Conservation (phyloP, 139 green algal species). For the Desmodesmus armatus region DNA sequence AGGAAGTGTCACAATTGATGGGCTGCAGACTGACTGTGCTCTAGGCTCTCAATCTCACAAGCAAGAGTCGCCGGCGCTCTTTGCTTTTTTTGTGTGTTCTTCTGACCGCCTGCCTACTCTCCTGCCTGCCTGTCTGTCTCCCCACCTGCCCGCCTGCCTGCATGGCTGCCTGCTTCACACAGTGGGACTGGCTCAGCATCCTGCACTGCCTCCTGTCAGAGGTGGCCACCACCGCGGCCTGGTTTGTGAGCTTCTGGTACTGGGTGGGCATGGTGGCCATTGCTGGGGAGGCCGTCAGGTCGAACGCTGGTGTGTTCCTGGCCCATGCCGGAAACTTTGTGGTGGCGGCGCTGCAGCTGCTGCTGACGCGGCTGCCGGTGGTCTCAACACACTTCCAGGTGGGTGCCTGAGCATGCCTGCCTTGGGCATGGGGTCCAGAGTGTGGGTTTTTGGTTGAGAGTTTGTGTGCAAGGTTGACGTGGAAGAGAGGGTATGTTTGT, state of each 20-base stretch:
- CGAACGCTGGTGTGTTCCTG: neutral
- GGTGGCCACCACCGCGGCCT: constrained; percentile 40
- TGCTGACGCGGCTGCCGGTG: constrained; percentile 51
- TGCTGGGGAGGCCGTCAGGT: neutral
- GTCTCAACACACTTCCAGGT: constrained; percentile 64
- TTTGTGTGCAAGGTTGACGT: no score
- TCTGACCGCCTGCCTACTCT: neutral
- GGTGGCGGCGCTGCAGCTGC: constrained; percentile 49
- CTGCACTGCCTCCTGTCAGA: constrained; percentile 52
- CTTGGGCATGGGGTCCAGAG: no score
- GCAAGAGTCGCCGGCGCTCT: neutral
- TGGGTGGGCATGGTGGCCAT: constrained; percentile 29
- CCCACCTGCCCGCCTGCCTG: neutral
- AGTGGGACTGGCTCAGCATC: constrained; percentile 54
- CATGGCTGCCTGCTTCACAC: neutral
- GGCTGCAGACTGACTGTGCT: neutral
- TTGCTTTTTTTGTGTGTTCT: neutral
- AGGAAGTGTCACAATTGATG: neutral
- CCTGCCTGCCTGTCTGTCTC: neutral
- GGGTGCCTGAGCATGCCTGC: no score
- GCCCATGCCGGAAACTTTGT: constrained; percentile 42
- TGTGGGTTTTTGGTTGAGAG: no score
- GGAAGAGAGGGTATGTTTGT: no score
- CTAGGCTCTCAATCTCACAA: neutral
- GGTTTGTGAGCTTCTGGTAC: constrained; percentile 55